phyloP scores from a whole-genome alignment of 495 filamentous ascomycete genomes.

The Penicillium salamii region DNA sequence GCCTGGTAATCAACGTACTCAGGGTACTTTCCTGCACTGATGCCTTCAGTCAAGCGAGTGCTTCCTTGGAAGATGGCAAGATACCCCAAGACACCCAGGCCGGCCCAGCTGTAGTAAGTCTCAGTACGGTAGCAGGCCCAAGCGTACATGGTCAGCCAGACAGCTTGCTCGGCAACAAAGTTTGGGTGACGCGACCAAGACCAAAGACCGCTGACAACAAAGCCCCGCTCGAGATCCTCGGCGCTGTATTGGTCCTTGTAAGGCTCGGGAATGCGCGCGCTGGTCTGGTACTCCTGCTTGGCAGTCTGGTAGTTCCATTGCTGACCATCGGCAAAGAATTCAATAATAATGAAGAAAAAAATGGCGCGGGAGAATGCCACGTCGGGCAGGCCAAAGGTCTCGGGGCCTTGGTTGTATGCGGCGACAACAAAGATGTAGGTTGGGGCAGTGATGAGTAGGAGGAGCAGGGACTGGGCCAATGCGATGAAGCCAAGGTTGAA shows the following conservation, averaged over 20 bases:
- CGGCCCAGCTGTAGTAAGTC: conserved; percentile 73
- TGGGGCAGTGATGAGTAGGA: conserved; percentile 69
- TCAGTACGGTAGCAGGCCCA: conserved; percentile 78
- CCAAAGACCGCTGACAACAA: conserved; percentile 83
- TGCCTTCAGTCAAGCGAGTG: conserved; percentile 79
- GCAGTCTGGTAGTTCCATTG: conserved; percentile 90
- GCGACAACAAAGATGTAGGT: conserved; percentile 75
- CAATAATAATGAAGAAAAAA: conserved; percentile 68
- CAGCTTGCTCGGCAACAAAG: conserved; percentile 85
- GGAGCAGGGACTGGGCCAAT: conserved; percentile 70
- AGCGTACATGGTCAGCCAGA: conserved; percentile 84
- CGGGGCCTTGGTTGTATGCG: conserved; percentile 36
- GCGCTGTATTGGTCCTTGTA: conserved; percentile 47
- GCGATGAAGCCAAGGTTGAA: conserved; percentile 90
- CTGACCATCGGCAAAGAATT: conserved; percentile 84
- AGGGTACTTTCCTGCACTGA: conserved; percentile 78
- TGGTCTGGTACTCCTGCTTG: conserved; percentile 69
- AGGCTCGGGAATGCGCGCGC: conserved; percentile 61
- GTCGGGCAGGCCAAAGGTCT: conserved; percentile 57
- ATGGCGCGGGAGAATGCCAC: conserved; percentile 63
- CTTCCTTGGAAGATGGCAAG: conserved; percentile 83
- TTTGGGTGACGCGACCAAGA: conserved; percentile 88
- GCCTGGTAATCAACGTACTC: conserved; percentile 86
- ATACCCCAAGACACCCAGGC: conserved; percentile 65
- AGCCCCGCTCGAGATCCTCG: conserved; percentile 87